A percentile compares a stretch with the other conserved stretches of the same genome.
phyloP scores from a whole-genome alignment of 1,284 basidiomycete species.

The Ustilago hordei region DNA sequence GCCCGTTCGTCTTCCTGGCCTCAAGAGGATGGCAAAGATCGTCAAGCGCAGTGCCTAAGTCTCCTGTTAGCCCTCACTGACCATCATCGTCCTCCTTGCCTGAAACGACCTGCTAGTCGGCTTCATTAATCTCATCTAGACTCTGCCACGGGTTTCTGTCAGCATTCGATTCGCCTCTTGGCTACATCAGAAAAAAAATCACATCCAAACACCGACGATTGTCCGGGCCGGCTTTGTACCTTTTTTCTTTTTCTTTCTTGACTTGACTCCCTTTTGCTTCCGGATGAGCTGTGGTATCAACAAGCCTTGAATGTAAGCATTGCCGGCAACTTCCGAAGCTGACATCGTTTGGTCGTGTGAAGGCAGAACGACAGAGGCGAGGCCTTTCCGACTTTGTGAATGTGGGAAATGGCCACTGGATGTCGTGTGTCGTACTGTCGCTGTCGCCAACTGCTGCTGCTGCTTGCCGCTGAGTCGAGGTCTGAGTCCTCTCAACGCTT shows the following conservation, averaged over 20 bases:
- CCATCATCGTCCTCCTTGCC: not conserved
- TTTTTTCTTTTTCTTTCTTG: not conserved
- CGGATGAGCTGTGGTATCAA: not conserved
- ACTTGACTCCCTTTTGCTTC: not conserved
- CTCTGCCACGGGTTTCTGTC: constrained; percentile 19
- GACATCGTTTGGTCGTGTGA: not conserved
- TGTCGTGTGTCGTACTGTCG: not conserved
- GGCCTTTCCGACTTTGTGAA: not conserved
- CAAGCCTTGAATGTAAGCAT: no score
- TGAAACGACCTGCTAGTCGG: not conserved
- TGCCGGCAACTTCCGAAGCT: no score
- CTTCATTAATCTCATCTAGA: not conserved
- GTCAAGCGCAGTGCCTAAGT: constrained; percentile 19
- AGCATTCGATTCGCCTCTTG: constrained; percentile 20
- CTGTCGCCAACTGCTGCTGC: not conserved
- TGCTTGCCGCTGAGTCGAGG: not conserved
- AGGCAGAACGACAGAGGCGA: not conserved
- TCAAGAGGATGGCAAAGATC: constrained; percentile 38
- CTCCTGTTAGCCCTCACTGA: not conserved
- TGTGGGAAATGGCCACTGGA: not conserved
- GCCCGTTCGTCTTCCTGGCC: constrained; percentile 29
- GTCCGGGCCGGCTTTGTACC: not conserved
- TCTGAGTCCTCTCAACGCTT: constrained; percentile 2
- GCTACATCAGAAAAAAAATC: not conserved
- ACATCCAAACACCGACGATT: constrained; percentile 2